Percentiles rank a stretch among this genome's conserved stretches.
These are phyloP conservation scores for Tolypocladium inflatum DNA, from an alignment of 2,329 filamentous ascomycete species.

Conservation along the genomic window DNA sequence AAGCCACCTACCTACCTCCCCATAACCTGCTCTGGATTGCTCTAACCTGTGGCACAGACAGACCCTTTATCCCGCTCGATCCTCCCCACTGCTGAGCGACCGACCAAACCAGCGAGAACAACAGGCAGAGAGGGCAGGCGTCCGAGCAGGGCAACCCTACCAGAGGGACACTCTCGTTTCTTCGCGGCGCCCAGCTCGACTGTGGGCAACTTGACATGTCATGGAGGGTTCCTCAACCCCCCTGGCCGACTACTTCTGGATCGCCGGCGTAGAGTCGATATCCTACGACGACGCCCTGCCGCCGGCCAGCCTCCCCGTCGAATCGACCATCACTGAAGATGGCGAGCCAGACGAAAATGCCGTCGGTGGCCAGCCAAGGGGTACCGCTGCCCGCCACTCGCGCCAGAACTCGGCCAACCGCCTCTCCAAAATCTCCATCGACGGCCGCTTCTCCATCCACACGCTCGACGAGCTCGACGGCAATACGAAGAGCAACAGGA, in stretches of 20 bases:
- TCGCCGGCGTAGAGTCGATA: slow-evolving; percentile 60
- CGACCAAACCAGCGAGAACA: not conserved
- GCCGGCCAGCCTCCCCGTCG: slow-evolving; percentile 27
- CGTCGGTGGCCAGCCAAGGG: slow-evolving; percentile 15
- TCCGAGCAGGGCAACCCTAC: not conserved
- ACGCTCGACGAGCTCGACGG: slow-evolving; percentile 50
- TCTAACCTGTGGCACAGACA: not conserved
- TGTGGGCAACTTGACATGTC: slow-evolving; percentile 29
- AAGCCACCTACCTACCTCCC: not conserved
- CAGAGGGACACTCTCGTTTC: not conserved
- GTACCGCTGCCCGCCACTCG: slow-evolving; percentile 42
- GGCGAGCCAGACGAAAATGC: slow-evolving; percentile 42
- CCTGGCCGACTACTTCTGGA: slow-evolving; percentile 69
- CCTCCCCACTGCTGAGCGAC: not conserved
- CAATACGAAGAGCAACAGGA: slow-evolving; percentile 53
- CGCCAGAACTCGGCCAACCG: slow-evolving; percentile 51
- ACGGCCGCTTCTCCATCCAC: slow-evolving; percentile 42
- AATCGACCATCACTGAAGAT: slow-evolving; percentile 54
- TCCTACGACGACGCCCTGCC: slow-evolving; percentile 49
- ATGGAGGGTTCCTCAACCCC: slow-evolving; percentile 55
- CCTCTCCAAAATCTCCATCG: slow-evolving; percentile 43
- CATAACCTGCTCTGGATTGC: not conserved
- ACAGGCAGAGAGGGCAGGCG: not conserved
- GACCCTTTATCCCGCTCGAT: not conserved
- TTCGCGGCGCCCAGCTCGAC: slow-evolving; percentile 6